phyloP scores from a whole-genome alignment of 2,329 filamentous ascomycete genomes.

The Graphilbum ipis-grandicollis region DNA sequence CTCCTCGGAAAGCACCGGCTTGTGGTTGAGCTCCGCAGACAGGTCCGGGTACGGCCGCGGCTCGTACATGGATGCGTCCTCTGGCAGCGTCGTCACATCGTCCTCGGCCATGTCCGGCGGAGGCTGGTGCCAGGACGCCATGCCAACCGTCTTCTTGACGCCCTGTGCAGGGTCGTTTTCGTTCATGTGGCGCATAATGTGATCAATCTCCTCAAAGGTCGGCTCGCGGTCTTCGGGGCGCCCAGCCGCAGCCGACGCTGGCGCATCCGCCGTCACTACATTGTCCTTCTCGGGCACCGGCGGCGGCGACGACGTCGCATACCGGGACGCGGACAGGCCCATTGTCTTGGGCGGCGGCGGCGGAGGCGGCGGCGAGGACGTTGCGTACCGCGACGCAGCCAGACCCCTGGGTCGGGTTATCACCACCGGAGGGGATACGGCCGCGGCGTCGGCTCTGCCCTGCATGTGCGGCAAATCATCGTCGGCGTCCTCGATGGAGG shows the following conservation, averaged over 20 bases:
- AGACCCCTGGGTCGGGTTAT: slow-evolving; percentile 20
- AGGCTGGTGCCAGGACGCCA: slow-evolving; percentile 26
- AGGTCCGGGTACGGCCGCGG: too few species aligned
- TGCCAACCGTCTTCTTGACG: slow-evolving; percentile 42
- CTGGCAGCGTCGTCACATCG: too few species aligned
- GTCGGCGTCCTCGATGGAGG: slow-evolving; percentile 4
- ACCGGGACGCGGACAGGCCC: slow-evolving; percentile 29
- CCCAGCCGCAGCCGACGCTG: too few species aligned
- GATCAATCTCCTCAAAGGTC: slow-evolving; percentile 75
- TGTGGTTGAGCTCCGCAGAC: slow-evolving; percentile 20
- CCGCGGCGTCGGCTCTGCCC: neutral
- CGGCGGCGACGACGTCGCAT: slow-evolving; percentile 21
- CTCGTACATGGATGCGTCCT: too few species aligned
- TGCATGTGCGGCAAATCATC: too few species aligned
- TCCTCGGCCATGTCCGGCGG: slow-evolving; percentile 27
- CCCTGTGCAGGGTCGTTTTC: slow-evolving; percentile 56
- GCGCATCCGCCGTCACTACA: too few species aligned
- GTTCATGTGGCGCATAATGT: slow-evolving; percentile 75
- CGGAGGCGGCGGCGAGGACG: slow-evolving; percentile 16
- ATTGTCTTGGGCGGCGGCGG: slow-evolving; percentile 12
- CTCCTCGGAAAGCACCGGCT: slow-evolving; percentile 32
- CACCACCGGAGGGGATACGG: slow-evolving; percentile 5
- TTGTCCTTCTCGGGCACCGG: slow-evolving; percentile 14
- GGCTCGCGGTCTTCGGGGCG: too few species aligned
- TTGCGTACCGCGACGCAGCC: slow-evolving; percentile 28